These are phyloP conservation scores for Gigaspora rosea DNA, from an alignment of 192 early-diverging fungal genomes.

Conservation along the genomic window DNA sequence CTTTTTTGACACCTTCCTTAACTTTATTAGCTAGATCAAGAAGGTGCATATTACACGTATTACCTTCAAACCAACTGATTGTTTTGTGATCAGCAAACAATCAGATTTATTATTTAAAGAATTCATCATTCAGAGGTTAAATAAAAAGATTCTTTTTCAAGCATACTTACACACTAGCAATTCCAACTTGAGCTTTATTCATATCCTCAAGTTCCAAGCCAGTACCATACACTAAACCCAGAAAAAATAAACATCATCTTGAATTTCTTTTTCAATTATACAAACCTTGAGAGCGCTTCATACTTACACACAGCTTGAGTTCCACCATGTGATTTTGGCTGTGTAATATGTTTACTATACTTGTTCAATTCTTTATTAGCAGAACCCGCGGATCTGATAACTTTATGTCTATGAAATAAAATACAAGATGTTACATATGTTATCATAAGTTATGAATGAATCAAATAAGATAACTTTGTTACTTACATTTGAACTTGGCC, in stretches of 20 bases:
- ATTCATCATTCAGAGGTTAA: not conserved
- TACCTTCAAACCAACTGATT: constrained; percentile 93
- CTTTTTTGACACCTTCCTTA: constrained; percentile 89
- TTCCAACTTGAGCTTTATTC: constrained; percentile 91
- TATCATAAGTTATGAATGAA: not conserved
- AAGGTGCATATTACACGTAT: constrained; percentile 99
- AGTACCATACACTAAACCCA: constrained; percentile 81
- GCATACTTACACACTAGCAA: constrained; percentile 81
- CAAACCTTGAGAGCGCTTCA: not conserved
- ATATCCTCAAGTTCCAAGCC: constrained; percentile 84
- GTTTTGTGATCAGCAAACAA: constrained; percentile 6
- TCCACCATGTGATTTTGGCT: constrained; percentile 92
- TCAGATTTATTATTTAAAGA: not conserved
- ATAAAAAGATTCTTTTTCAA: not conserved
- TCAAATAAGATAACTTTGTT: not conserved
- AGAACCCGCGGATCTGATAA: constrained; percentile 33
- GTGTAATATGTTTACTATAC: constrained; percentile 85
- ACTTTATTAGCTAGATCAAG: constrained; percentile 83
- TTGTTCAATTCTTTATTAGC: constrained; percentile 67
- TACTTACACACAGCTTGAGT: constrained; percentile 95
- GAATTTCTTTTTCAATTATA: not conserved
- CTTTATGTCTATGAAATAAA: constrained; percentile 26
- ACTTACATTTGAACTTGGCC: constrained; percentile 30
- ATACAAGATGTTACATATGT: not conserved
- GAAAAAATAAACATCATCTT: not conserved